A percentile compares a stretch with the other conserved stretches of the same genome.
These are phyloP conservation scores for Teratosphaeria epicoccoides DNA, from an alignment of 2,329 filamentous ascomycete genomes.

Conservation along the genomic window DNA sequence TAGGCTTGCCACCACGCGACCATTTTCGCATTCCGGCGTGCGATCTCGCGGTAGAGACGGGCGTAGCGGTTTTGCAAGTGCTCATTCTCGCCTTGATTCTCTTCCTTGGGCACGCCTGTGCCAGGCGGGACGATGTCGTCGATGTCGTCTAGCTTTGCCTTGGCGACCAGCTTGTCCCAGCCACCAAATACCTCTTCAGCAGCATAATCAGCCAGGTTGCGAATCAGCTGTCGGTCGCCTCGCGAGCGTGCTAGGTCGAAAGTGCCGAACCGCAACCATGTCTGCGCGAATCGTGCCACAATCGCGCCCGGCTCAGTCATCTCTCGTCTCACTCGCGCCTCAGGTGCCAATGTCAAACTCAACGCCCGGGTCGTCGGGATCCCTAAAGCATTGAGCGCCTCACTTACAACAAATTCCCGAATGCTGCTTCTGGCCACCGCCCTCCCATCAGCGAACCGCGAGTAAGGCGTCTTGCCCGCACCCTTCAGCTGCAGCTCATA, in stretches of 20 bases:
- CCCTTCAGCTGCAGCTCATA: constrained; percentile 95
- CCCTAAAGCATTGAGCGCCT: constrained; percentile 71
- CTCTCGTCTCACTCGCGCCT: constrained; percentile 66
- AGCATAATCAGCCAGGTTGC: constrained; percentile 68
- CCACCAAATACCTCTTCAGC: constrained; percentile 80
- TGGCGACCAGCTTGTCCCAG: constrained; percentile 70
- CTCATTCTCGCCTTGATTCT: constrained; percentile 55
- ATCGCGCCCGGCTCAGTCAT: constrained; percentile 81
- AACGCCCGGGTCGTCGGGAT: constrained; percentile 83
- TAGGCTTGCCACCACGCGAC: constrained; percentile 96
- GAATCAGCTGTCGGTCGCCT: constrained; percentile 63
- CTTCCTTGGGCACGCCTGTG: constrained; percentile 35
- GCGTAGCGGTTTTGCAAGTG: constrained; percentile 76
- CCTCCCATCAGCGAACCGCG: constrained; percentile 89
- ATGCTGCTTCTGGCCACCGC: constrained; percentile 89
- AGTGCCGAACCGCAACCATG: constrained; percentile 86
- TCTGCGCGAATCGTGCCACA: constrained; percentile 80
- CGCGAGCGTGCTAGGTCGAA: constrained; percentile 84
- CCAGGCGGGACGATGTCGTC: constrained; percentile 31
- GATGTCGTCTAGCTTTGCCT: constrained; percentile 27
- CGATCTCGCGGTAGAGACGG: constrained; percentile 77
- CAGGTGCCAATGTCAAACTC: constrained; percentile 65
- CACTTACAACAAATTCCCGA: constrained; percentile 85
- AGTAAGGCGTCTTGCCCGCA: constrained; percentile 87
- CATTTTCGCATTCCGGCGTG: constrained; percentile 71